A percentile compares a stretch with the other conserved stretches of the same genome.
Conservation (phyloP, 2,329 filamentous ascomycete genomes). For the Colletotrichum cordylinicola region DNA sequence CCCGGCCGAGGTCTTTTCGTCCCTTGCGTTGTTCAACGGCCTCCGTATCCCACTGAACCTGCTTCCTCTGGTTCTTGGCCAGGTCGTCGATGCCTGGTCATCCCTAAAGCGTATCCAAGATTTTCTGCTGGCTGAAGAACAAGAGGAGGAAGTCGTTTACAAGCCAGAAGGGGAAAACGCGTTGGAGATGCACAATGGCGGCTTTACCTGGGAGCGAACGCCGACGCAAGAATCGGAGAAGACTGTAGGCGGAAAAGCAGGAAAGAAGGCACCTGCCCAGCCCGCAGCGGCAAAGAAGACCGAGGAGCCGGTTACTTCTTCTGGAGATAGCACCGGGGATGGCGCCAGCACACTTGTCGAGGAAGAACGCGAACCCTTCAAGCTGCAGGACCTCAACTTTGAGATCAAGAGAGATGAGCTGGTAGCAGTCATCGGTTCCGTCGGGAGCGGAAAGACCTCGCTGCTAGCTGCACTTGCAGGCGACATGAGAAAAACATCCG, state of each 20-base stretch:
- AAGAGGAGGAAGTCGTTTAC: constrained; percentile 69
- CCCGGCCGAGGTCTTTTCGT: constrained; percentile 87
- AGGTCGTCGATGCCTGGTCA: constrained; percentile 87
- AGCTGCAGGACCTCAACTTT: constrained; percentile 72
- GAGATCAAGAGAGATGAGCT: constrained; percentile 76
- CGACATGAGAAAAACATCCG: constrained; percentile 86
- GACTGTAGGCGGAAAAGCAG: constrained; percentile 45
- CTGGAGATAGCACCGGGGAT: constrained; percentile 52
- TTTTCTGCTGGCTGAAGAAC: constrained; percentile 86
- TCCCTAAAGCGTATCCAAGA: constrained; percentile 87
- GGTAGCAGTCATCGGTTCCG: constrained; percentile 85
- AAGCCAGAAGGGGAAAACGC: constrained; percentile 68
- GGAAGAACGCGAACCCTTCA: constrained; percentile 72
- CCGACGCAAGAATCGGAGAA: constrained; percentile 59
- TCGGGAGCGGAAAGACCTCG: constrained; percentile 90
- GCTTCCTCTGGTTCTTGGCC: constrained; percentile 85
- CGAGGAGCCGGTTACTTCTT: constrained; percentile 37
- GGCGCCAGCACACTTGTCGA: constrained; percentile 63
- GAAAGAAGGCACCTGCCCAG: constrained; percentile 43
- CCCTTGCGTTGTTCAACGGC: constrained; percentile 90
- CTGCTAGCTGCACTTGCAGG: constrained; percentile 88
- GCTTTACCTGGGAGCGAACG: constrained; percentile 86
- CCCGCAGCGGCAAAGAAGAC: constrained; percentile 31
- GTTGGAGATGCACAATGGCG: constrained; percentile 73
- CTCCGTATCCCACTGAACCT: constrained; percentile 90